A percentile compares a stretch with the other conserved stretches of the same genome.
Evolutionary conservation across 1,284 basidiomycete genomes (phyloP).

Genomic region (Fomitopsis schrenkii): DNA sequence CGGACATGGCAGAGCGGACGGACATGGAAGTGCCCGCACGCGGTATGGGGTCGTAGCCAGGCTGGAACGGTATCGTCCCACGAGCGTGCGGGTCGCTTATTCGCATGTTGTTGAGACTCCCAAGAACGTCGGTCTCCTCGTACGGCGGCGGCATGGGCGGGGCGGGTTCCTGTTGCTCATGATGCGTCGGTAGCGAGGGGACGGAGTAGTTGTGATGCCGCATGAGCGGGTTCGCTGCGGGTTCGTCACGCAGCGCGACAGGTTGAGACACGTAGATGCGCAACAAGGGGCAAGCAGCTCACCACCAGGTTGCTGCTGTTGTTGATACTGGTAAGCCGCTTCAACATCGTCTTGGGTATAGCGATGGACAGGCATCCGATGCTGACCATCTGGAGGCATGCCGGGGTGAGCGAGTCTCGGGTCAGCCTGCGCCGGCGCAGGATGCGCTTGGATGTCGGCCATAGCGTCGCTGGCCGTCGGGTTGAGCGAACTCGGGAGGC

Average conservation of each 20-base stretch:
- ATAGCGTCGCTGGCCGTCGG: conserved; percentile 8
- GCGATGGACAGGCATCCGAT: conserved; percentile 11
- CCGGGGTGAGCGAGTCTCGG: conserved; percentile 15
- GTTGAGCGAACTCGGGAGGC: background rate
- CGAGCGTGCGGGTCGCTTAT: conserved; percentile 36
- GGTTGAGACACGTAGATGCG: conserved; percentile 8
- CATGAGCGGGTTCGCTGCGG: conserved; percentile 17
- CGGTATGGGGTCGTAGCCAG: conserved; percentile 26
- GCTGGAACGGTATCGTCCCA: conserved; percentile 9
- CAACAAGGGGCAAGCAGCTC: conserved; percentile 10
- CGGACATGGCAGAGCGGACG: conserved; percentile 27
- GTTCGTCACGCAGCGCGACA: conserved; percentile 7
- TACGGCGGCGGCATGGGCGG: conserved; percentile 30
- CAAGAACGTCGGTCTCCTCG: conserved; percentile 41
- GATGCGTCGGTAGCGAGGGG: conserved; percentile 34
- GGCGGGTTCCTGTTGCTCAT: conserved; percentile 24
- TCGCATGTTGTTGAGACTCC: conserved; percentile 44
- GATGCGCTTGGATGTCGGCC: conserved; percentile 14
- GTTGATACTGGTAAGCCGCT: background rate
- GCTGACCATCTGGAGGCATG: conserved; percentile 12
- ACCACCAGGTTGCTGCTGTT: conserved; percentile 13
- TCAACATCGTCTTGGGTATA: conserved; percentile 8
- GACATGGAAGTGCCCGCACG: conserved; percentile 53
- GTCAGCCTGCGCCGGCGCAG: conserved; percentile 11
- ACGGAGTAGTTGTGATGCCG: conserved; percentile 37